Evolutionary conservation across 192 early-diverging fungal species (phyloP).

Genomic region (Backusella morwellensis): DNA sequence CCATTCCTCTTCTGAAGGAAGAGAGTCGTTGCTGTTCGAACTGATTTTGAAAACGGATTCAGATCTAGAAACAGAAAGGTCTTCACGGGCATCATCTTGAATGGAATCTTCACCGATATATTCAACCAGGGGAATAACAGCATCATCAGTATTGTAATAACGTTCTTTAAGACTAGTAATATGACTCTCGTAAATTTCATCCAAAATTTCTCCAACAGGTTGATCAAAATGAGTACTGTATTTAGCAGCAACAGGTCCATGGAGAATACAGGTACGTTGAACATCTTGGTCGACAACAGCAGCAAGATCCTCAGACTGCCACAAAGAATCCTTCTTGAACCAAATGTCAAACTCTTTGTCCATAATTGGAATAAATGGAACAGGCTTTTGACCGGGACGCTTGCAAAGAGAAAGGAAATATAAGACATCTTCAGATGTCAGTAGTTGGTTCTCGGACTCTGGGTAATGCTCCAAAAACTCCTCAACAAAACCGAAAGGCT

Average conservation of each 20-base stretch:
- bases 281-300: conserved; percentile 86
- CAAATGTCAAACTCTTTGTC: conserved; percentile 87
- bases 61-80: conserved; percentile 39
- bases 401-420: conserved; percentile 75
- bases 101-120: conserved; percentile 61
- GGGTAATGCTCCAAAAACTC: conserved; percentile 71
- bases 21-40: conserved; percentile 40
- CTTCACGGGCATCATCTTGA: conserved; percentile 30
- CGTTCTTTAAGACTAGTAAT: conserved; percentile 68
- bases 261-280: conserved; percentile 80
- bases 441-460: conserved; percentile 62
- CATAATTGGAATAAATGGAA: conserved; percentile 84
- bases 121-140: conserved; percentile 72
- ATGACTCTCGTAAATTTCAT: conserved; percentile 79
- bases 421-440: conserved; percentile 85
- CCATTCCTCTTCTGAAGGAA: conserved; percentile 65
- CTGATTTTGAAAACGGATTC: conserved; percentile 58
- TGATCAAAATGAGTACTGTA: conserved; percentile 74
- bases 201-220: conserved; percentile 87
- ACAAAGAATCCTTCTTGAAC: conserved; percentile 88
- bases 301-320: conserved; percentile 87
- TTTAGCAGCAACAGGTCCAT: conserved; percentile 81
- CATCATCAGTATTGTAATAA: conserved; percentile 63
- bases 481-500: conserved; percentile 61
- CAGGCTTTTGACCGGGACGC: conserved; percentile 81